phyloP scores from a whole-genome alignment of 2,329 filamentous ascomycete genomes.

The Hypoxylon sp. region DNA sequence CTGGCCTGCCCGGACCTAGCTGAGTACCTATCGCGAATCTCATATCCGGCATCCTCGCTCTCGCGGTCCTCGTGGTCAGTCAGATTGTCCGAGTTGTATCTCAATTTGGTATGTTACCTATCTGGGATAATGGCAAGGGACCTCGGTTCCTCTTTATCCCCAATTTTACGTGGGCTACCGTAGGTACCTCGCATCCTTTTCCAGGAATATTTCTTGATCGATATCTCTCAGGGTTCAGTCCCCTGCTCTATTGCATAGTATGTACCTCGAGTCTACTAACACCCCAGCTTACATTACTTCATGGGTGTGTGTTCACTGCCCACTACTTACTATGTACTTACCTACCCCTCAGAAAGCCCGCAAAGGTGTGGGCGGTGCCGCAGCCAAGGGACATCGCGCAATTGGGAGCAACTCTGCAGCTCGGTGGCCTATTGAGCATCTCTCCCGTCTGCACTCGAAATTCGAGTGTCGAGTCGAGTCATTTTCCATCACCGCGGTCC shows the following conservation, averaged over 20 bases:
- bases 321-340: too few species aligned
- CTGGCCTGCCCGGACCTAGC: not conserved
- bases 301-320: conserved; percentile 8
- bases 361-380: conserved; percentile 28
- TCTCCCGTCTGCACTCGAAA: conserved; percentile 3
- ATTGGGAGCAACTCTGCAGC: conserved; percentile 6
- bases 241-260: conserved; percentile 33
- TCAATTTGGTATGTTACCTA: conserved; percentile 16
- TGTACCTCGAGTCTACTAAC: conserved; percentile 29
- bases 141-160: conserved; percentile 20
- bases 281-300: conserved; percentile 23
- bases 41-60: conserved; percentile 9
- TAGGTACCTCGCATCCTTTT: conserved; percentile 34
- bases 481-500: conserved; percentile 13
- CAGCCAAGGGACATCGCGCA: conserved; percentile 9
- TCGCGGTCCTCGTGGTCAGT: conserved; percentile 29
- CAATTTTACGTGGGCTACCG: conserved; percentile 10
- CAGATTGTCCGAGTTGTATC: conserved; percentile 33
- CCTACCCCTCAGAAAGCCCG: conserved; percentile 38
- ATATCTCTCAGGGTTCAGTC: conserved; percentile 26
- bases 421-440: conserved; percentile 6
- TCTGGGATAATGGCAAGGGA: conserved; percentile 7
- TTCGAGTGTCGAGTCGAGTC: conserved; percentile 11
- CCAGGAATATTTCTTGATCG: conserved; percentile 19
- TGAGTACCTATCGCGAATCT: not conserved